Evolutionary conservation across 2,329 filamentous ascomycete genomes (phyloP).

Genomic region (Neobulgaria alba): DNA sequence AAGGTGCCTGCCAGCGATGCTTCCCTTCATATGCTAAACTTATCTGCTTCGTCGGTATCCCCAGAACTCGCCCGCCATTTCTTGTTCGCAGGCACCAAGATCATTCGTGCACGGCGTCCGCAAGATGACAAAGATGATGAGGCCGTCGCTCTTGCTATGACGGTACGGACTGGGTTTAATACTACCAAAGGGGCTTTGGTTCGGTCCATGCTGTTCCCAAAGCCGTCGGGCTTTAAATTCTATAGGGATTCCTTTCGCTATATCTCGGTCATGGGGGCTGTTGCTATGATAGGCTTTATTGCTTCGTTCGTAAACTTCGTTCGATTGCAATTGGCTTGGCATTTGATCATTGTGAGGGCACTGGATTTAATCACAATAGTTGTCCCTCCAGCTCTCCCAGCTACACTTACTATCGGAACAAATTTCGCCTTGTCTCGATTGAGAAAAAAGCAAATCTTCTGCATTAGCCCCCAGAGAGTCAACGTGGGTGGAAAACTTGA

Average conservation of each 20-base stretch:
- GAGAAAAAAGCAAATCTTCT: conserved; percentile 87
- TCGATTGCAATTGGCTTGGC: conserved; percentile 73
- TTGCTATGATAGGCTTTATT: conserved; percentile 80
- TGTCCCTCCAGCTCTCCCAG: conserved; percentile 87
- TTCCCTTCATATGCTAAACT: conserved; percentile 64
- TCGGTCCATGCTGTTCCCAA: conserved; percentile 96
- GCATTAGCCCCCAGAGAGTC: conserved; percentile 93
- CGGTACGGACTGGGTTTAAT: conserved; percentile 90
- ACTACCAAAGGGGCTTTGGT: conserved; percentile 95
- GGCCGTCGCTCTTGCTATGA: conserved; percentile 83
- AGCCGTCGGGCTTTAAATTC: conserved; percentile 97
- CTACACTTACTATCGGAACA: conserved; percentile 90
- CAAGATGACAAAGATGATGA: conserved; percentile 81
- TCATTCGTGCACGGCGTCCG: conserved; percentile 80
- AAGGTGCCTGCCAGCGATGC: conserved; percentile 80
- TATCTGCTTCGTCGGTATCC: conserved; percentile 73
- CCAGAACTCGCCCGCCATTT: conserved; percentile 82
- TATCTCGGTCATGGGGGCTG: conserved; percentile 87
- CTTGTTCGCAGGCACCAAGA: conserved; percentile 90
- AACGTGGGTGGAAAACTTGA: conserved; percentile 96
- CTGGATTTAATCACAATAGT: conserved; percentile 96
- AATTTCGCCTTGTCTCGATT: conserved; percentile 86
- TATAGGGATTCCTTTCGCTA: conserved; percentile 97
- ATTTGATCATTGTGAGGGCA: conserved; percentile 83
- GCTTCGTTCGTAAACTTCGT: conserved; percentile 93